Evolutionary conservation across 495 filamentous ascomycete species (phyloP), one percentile per base, ranked within the genome.

Genomic region (Tuber borchii): DNA sequence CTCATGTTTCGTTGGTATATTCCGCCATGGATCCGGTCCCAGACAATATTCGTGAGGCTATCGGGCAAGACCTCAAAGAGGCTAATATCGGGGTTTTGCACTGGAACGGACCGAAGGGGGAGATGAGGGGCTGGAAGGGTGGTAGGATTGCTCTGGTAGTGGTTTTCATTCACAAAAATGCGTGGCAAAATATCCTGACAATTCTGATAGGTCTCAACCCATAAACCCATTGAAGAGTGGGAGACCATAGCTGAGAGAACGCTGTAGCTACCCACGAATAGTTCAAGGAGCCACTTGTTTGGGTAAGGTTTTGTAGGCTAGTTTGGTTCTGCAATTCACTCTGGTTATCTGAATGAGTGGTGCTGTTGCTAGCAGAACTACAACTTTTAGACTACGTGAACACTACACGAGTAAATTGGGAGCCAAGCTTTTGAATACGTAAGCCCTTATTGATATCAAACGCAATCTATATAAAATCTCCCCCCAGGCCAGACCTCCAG

Each of bases 1-100:
- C 81, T 20, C 81, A 82, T 46, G 45, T 82, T 56, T 83, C 81
- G 16, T 61, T 82, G 26, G 81, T 82, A 20, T 82, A 82, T 51
- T 80, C 77, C 2, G 72, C 61, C 10, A 73, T 77, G 26, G 75
- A 74, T 51, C 74, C 74, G 14, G 71, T 82, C 2, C 72, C 74
- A 0, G 56, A 73, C n/a, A 70, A 75, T 26, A 42, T 76, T 7
- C 72, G 48, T 19, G 69, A 61, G 44, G 80, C 65, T 20, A 75
- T 82, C 10, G 80, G 76, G 48, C 61, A 75, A 26, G 80, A 74
- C 7, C 56, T 78, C n/a, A 37, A 74, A 20, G 69, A 42, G 48
- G 81, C 74, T 26, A 74, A 77, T 17, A 37, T 77, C 70, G 71
- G 70, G 34, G 76, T 75, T 42, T 46, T 72, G 16, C 73, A 71